These are phyloP conservation scores for Parietichytrium sp. DNA, from an alignment of 108 stramenopile species.

Conservation along the genomic window DNA sequence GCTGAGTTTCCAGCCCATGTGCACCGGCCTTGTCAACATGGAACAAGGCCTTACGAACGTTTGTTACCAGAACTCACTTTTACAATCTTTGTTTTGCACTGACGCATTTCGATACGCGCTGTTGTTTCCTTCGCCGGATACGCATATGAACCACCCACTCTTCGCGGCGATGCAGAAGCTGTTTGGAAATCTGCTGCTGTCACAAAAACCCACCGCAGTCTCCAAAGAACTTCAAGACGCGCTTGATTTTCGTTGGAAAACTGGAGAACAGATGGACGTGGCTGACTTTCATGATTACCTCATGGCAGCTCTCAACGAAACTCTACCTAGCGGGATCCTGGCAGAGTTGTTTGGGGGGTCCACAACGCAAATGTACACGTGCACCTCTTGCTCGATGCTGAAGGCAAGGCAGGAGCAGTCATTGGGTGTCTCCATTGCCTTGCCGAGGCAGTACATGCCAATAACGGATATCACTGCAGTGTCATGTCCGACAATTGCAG, in stretches of 20 bases:
- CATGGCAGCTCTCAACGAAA: background rate
- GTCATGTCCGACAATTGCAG: background rate
- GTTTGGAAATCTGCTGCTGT: background rate
- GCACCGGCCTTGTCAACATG: constrained; percentile 8
- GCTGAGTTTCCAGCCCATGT: background rate
- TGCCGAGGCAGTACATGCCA: constrained; percentile 12
- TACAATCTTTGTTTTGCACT: constrained; percentile 5
- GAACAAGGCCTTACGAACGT: constrained; percentile 5
- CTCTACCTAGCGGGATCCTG: background rate
- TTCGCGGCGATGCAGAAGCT: background rate
- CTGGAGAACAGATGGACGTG: constrained; percentile 32
- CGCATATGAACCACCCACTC: background rate
- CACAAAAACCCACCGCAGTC: background rate
- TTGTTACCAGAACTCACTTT: constrained; percentile 19
- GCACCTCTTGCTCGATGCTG: background rate
- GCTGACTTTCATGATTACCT: constrained; percentile 14
- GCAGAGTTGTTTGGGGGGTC: background rate
- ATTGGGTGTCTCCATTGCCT: background rate
- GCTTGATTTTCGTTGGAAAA: background rate
- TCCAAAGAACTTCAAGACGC: background rate
- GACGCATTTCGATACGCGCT: background rate
- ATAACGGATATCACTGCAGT: constrained; percentile 17
- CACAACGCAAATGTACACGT: background rate
- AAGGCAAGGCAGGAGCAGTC: background rate
- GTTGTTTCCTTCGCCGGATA: background rate